phyloP scores from a whole-genome alignment of 1,284 basidiomycete genomes.

The Marasmius tenuissimus region DNA sequence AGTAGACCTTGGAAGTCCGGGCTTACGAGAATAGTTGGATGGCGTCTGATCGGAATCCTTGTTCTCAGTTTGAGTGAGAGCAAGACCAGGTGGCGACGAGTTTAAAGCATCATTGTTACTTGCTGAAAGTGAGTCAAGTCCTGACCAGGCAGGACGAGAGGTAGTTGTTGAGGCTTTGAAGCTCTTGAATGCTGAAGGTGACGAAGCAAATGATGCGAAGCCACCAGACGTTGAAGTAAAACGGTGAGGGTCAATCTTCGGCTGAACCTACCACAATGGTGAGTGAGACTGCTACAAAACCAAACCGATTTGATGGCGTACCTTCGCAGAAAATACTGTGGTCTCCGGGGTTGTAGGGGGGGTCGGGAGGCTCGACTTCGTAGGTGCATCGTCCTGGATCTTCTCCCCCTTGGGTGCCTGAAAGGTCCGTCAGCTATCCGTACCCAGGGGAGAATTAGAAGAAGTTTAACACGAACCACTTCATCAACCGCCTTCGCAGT shows the following conservation, averaged over 20 bases:
- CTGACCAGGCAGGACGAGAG: not conserved
- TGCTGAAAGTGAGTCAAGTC: not conserved
- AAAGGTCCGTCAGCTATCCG: too few species aligned
- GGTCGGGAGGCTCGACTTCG: too few species aligned
- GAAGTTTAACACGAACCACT: too few species aligned
- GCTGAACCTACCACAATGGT: too few species aligned
- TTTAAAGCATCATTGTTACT: not conserved
- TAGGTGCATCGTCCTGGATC: too few species aligned
- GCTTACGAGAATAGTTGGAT: not conserved
- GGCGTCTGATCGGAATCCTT: not conserved
- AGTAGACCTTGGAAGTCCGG: not conserved
- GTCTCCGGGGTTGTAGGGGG: too few species aligned
- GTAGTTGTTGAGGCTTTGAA: not conserved
- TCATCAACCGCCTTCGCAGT: too few species aligned
- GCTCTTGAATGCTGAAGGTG: not conserved
- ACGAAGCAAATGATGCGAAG: constrained; percentile 2
- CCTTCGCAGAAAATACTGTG: too few species aligned
- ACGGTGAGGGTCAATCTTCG: not conserved
- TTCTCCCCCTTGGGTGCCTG: too few species aligned
- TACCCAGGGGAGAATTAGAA: too few species aligned
- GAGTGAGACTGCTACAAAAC: too few species aligned
- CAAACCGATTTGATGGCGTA: too few species aligned
- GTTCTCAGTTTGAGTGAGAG: not conserved
- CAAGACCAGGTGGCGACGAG: not conserved
- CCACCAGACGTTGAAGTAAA: not conserved